These are phyloP conservation scores for Sindora glabra DNA, from an alignment of 306 rosid species.

Conservation along the genomic window DNA sequence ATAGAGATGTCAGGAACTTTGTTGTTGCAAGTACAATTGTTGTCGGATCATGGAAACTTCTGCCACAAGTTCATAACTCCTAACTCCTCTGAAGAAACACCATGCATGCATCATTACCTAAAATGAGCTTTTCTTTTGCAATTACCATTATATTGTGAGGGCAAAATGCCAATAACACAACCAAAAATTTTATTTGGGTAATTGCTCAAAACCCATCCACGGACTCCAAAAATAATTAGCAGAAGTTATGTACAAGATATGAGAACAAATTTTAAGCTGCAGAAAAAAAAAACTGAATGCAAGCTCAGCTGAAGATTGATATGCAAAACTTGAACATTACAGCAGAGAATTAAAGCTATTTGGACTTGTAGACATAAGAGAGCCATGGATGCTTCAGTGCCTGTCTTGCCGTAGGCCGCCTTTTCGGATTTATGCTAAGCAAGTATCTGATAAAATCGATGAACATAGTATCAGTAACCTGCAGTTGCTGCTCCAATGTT, in stretches of 20 bases:
- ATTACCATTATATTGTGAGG: too few species aligned
- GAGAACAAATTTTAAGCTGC: constrained; percentile 24
- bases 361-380: constrained; percentile 43
- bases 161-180: too few species aligned
- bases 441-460: constrained; percentile 57
- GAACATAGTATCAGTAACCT: constrained; percentile 46
- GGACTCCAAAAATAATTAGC: constrained; percentile 16
- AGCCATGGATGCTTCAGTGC: constrained; percentile 97
- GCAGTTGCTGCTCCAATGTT: constrained; percentile 67
- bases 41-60: too few species aligned
- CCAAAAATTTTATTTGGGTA: constrained; percentile 18
- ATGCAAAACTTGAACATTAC: constrained; percentile 3
- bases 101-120: too few species aligned
- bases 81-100: too few species aligned
- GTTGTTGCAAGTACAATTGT: too few species aligned
- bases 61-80: too few species aligned
- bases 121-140: too few species aligned
- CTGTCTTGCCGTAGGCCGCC: constrained; percentile 66
- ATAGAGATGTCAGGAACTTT: too few species aligned
- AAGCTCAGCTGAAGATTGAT: not conserved
- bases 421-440: constrained; percentile 65
- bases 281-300: not conserved
- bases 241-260: constrained; percentile 32
- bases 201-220: not conserved
- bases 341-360: constrained; percentile 17